These are phyloP conservation scores for Exophiala calicioides DNA, from an alignment of 2,329 filamentous ascomycete species.

Conservation along the genomic window DNA sequence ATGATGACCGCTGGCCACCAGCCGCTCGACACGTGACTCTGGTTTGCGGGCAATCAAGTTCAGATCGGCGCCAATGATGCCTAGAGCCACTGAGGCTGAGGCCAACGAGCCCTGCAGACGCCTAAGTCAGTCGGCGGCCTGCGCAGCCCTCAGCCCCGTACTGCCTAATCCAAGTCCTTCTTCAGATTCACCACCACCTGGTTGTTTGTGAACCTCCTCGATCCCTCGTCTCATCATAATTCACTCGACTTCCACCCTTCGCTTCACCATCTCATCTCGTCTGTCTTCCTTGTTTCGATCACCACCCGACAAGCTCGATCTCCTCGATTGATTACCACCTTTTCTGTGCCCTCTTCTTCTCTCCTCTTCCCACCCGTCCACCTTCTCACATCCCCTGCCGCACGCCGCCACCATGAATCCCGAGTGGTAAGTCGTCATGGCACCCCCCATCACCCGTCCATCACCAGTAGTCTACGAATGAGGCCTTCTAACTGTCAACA, in stretches of 20 bases:
- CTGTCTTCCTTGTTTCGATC: not conserved
- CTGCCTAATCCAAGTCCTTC: slow-evolving; percentile 3
- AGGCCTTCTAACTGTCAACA: slow-evolving; percentile 11
- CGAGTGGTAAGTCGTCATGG: slow-evolving; percentile 46
- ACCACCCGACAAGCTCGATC: slow-evolving; percentile 2
- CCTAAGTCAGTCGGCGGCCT: no score
- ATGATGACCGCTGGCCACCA: no score
- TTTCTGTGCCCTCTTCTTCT: slow-evolving; percentile 1
- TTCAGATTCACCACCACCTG: not conserved
- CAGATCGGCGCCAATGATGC: no score
- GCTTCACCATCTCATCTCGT: slow-evolving; percentile 2
- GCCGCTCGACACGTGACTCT: not conserved
- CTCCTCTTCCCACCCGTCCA: not conserved
- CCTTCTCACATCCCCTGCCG: slow-evolving; percentile 3
- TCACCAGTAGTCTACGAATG: not conserved
- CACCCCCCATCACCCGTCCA: slow-evolving; percentile 5
- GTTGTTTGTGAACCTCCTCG: slow-evolving; percentile 5
- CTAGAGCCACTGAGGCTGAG: no score
- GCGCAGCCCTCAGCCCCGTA: no score
- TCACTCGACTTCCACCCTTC: slow-evolving; percentile 5
- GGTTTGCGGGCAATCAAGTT: not conserved
- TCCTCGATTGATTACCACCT: not conserved
- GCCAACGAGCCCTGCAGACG: not conserved
- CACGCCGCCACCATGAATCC: slow-evolving; percentile 47
- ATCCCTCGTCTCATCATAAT: slow-evolving; percentile 8